These are phyloP conservation scores for Ramaria rubella DNA, from an alignment of 768 basidiomycete species.

Conservation along the genomic window DNA sequence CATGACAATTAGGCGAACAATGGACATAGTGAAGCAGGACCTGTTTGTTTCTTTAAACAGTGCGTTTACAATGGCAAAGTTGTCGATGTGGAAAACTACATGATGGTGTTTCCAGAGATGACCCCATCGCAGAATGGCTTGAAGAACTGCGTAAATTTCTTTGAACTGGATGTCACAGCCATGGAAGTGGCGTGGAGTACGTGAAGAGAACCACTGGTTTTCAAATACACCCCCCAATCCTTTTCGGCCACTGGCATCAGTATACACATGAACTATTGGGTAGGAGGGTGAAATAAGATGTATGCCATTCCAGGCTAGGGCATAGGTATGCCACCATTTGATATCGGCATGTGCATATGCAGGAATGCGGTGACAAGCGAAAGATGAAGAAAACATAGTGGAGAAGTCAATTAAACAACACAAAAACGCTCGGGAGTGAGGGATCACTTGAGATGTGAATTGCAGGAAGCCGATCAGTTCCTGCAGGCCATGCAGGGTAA, in stretches of 20 bases:
- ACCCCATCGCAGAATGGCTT: conserved; percentile 27
- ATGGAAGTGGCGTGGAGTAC: conserved; percentile 21
- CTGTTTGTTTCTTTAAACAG: conserved; percentile 8
- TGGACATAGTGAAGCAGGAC: conserved; percentile 8
- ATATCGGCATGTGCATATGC: conserved; percentile 19
- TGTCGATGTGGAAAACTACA: conserved; percentile 26
- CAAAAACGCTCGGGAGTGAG: conserved; percentile 23
- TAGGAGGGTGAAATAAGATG: conserved; percentile 5
- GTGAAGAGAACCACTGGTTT: conserved; percentile 22
- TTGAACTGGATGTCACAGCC: conserved; percentile 28
- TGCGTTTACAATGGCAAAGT: conserved; percentile 20
- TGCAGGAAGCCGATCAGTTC: conserved; percentile 29
- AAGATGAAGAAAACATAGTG: conserved; percentile 19
- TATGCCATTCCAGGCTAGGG: conserved; percentile 26
- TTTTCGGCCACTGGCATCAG: conserved; percentile 29
- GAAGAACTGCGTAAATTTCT: conserved; percentile 18
- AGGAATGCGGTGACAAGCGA: conserved; percentile 21
- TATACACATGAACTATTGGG: no score
- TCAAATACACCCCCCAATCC: conserved; percentile 23
- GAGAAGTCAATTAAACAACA: conserved; percentile 27
- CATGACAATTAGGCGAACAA: conserved; percentile 14
- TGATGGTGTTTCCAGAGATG: conserved; percentile 19
- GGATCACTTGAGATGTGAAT: conserved; percentile 31
- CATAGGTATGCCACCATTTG: conserved; percentile 27
- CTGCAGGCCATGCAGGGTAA: conserved; percentile 20